These are phyloP conservation scores for Coniochaeta hoffmannii DNA, from an alignment of 2,329 filamentous ascomycete species.

Conservation along the genomic window DNA sequence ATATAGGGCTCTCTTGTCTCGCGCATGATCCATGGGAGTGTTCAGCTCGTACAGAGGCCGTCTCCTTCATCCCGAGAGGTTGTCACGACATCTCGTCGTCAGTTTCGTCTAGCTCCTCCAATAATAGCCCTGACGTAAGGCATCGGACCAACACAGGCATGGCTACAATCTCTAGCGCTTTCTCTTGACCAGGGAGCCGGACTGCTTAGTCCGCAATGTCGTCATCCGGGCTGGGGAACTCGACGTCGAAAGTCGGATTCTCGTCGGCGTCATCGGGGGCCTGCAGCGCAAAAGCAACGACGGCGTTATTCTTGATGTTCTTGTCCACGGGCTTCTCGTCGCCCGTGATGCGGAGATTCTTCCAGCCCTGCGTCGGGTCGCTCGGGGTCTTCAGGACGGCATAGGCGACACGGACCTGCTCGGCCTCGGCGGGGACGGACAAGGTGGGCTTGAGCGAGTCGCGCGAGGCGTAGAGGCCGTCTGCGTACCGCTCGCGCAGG, in stretches of 20 bases:
- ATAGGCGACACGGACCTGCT: slow-evolving; percentile 35
- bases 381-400: slow-evolving; percentile 35
- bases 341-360: slow-evolving; percentile 29
- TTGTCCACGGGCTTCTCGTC: slow-evolving; percentile 31
- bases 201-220: slow-evolving; percentile 16
- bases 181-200: neutral
- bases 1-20: no score
- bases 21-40: no score
- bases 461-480: slow-evolving; percentile 36
- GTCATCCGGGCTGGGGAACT: slow-evolving; percentile 25
- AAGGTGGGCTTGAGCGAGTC: slow-evolving; percentile 25
- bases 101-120: no score
- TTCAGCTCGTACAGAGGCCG: no score
- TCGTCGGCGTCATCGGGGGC: slow-evolving; percentile 27
- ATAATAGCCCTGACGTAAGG: no score
- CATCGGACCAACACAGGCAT: neutral
- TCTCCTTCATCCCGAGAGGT: no score
- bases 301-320: slow-evolving; percentile 37
- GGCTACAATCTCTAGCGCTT: neutral
- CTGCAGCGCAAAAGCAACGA: slow-evolving; percentile 42
- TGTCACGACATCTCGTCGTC: no score
- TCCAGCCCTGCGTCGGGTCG: slow-evolving; percentile 44
- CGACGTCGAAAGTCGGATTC: slow-evolving; percentile 30
- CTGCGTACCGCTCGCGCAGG: slow-evolving; percentile 47
- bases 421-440: slow-evolving; percentile 30